Base-by-base conservation (phyloP, 1,284 basidiomycete species). In the Leccinum brunneo-olivaceum region DNA sequence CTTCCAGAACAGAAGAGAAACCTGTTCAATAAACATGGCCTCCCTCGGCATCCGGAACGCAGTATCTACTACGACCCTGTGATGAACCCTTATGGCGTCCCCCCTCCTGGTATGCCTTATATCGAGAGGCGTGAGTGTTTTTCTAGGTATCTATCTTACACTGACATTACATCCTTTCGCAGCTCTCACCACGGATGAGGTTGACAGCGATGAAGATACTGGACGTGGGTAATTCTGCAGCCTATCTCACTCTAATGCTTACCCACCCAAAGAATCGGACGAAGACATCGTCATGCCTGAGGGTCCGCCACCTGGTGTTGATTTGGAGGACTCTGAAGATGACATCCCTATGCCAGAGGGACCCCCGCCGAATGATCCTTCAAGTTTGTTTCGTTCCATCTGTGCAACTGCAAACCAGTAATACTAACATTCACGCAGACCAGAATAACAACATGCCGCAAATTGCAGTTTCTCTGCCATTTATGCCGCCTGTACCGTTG, bases 71-170 rank as follows among this genome's bases (percentile, higher is more conserved):
- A 92, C 64, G 90, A 98, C 55, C 77, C 88, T 27, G 76, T 91
- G 40, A 85, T 95, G 77, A 98, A 98, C 61, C 91, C 92, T 6
- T 94, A 77, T 60, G 94, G 94, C 20, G 90, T 92, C n/a, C 82
- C 94, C 16, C 94, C 94, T 16, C 94, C 94, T 8, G 94, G 94
- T 7, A 90, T 96, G 92, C 91, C 90, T 8, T 97, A 97, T 63
- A 68, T 79, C 39, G 91, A 97, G 60, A 73, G 84, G 67, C 74
- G 88, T 91, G 54, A 66, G 84, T 72, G 36, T 28, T 20, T n/a
- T 6, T 23, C 37, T 28, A 24, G 34, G 41, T n/a, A 47, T 34
- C n/a, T 6, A 34, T 49, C 25, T 39, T 18, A 38, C 35, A 21
- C 12, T 44, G 45, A 37, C 35, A 16, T 29, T 39, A 23, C 4